phyloP scores from a whole-genome alignment of 1,139 yeast species.

The Zygosaccharomyces sapae region DNA sequence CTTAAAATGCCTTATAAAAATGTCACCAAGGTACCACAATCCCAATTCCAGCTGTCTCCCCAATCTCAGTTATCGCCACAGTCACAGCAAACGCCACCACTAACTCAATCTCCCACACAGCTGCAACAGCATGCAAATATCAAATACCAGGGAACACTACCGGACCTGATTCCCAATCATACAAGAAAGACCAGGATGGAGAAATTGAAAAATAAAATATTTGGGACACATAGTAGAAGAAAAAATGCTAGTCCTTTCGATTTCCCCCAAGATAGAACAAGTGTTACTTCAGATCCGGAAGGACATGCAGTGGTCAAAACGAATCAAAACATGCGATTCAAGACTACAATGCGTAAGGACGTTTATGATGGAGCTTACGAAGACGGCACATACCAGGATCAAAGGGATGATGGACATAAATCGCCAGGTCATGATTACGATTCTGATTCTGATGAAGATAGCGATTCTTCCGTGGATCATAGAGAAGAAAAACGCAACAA shows the following conservation, averaged over 20 bases:
- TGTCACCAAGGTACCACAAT: neutral
- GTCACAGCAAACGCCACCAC: slow-evolving; percentile 1
- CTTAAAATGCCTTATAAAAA: neutral
- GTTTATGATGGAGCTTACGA: slow-evolving; percentile 8
- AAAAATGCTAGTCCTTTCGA: slow-evolving; percentile 5
- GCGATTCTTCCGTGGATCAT: slow-evolving; percentile 9
- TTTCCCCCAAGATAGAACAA: slow-evolving; percentile 7
- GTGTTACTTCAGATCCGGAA: slow-evolving; percentile 13
- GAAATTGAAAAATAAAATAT: slow-evolving; percentile 16
- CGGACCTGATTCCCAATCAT: slow-evolving; percentile 29
- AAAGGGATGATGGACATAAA: slow-evolving; percentile 6
- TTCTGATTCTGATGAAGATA: slow-evolving; percentile 14
- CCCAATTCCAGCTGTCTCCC: neutral
- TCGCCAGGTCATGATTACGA: slow-evolving; percentile 1
- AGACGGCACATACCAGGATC: slow-evolving; percentile 2
- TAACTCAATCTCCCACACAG: slow-evolving; percentile 1
- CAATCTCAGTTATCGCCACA: slow-evolving; percentile 1
- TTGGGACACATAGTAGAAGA: slow-evolving; percentile 13
- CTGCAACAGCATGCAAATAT: slow-evolving; percentile 14
- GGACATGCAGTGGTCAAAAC: slow-evolving; percentile 20
- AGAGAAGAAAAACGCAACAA: slow-evolving; percentile 16
- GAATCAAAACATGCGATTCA: slow-evolving; percentile 20
- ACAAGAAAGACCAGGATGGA: slow-evolving; percentile 21
- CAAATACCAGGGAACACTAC: slow-evolving; percentile 28
- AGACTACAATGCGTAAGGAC: slow-evolving; percentile 26